A percentile compares a stretch with the other conserved stretches of the same genome.
These are phyloP conservation scores for Sarocladium kiliense DNA, from an alignment of 2,329 filamentous ascomycete genomes.

Conservation along the genomic window DNA sequence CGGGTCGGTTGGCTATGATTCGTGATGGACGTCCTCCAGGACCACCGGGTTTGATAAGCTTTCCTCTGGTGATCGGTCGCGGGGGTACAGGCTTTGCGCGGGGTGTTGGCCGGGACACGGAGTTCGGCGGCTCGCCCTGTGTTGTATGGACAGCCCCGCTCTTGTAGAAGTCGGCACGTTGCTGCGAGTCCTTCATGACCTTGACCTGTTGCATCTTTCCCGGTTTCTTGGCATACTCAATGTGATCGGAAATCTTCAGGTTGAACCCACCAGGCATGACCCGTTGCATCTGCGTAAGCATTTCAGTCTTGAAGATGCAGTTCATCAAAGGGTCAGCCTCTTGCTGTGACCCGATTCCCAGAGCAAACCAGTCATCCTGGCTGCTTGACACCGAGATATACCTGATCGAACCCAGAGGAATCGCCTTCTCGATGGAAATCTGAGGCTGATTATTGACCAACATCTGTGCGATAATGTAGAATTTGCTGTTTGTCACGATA, in stretches of 20 bases:
- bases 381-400: slow-evolving; percentile 74
- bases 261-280: slow-evolving; percentile 76
- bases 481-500: slow-evolving; percentile 77
- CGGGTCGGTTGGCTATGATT: slow-evolving; percentile 45
- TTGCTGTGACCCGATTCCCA: slow-evolving; percentile 83
- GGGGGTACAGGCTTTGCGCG: slow-evolving; percentile 81
- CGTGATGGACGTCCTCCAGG: slow-evolving; percentile 77
- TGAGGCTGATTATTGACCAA: slow-evolving; percentile 76
- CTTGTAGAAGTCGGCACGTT: slow-evolving; percentile 83
- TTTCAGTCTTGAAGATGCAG: slow-evolving; percentile 93
- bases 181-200: slow-evolving; percentile 78
- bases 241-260: slow-evolving; percentile 74
- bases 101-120: slow-evolving; percentile 77
- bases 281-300: slow-evolving; percentile 86
- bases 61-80: slow-evolving; percentile 87
- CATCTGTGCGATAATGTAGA: slow-evolving; percentile 84
- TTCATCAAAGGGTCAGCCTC: slow-evolving; percentile 91
- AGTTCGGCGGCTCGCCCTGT: slow-evolving; percentile 76
- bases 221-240: slow-evolving; percentile 97
- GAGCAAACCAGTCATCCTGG: slow-evolving; percentile 94
- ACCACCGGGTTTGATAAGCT: slow-evolving; percentile 87
- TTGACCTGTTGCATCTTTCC: slow-evolving; percentile 88
- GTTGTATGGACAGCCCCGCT: slow-evolving; percentile 85
- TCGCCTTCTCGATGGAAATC: slow-evolving; percentile 74
- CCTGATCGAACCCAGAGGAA: slow-evolving; percentile 84